phyloP scores from a whole-genome alignment of 441 rosid genomes.

The Syzygium malaccense region DNA sequence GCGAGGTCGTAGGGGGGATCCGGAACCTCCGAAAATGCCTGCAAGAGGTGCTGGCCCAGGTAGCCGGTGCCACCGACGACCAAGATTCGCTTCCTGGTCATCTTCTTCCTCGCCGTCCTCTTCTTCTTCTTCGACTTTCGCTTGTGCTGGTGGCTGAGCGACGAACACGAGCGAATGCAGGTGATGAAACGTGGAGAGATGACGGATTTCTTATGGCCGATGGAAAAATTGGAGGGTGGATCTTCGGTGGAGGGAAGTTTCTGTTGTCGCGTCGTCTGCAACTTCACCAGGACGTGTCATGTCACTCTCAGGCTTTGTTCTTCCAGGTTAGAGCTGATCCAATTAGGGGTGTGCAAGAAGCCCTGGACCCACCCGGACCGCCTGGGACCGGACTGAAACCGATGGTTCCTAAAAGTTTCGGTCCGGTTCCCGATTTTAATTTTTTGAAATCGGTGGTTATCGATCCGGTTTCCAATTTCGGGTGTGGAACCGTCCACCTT shows the following conservation, averaged over 20 bases:
- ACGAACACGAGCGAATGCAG: not conserved
- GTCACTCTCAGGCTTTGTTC: not conserved
- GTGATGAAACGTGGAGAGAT: not conserved
- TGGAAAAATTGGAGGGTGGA: not conserved
- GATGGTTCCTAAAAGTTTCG: too few relatives aligned
- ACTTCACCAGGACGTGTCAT: not conserved
- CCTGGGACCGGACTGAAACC: too few relatives aligned
- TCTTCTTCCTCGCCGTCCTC: not conserved
- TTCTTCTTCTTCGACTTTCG: too few relatives aligned
- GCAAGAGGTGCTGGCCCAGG: constrained; percentile 77
- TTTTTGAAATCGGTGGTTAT: too few relatives aligned
- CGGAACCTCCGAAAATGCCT: constrained; percentile 31
- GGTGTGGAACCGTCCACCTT: too few relatives aligned
- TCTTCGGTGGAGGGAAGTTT: not conserved
- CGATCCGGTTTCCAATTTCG: too few relatives aligned
- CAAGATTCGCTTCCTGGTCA: constrained; percentile 44
- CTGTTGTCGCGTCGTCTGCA: not conserved
- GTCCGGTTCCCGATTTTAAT: too few relatives aligned
- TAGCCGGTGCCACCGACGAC: constrained; percentile 85
- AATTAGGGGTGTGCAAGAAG: too few relatives aligned
- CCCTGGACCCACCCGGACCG: too few relatives aligned
- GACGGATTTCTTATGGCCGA: not conserved
- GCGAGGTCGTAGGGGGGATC: constrained; percentile 36
- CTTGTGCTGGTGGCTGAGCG: not conserved
- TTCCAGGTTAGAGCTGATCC: not conserved